Evolutionary conservation across 2,329 filamentous ascomycete genomes (phyloP), one percentile per base, ranked within the genome.

Genomic region (Xylariaceae sp.): DNA sequence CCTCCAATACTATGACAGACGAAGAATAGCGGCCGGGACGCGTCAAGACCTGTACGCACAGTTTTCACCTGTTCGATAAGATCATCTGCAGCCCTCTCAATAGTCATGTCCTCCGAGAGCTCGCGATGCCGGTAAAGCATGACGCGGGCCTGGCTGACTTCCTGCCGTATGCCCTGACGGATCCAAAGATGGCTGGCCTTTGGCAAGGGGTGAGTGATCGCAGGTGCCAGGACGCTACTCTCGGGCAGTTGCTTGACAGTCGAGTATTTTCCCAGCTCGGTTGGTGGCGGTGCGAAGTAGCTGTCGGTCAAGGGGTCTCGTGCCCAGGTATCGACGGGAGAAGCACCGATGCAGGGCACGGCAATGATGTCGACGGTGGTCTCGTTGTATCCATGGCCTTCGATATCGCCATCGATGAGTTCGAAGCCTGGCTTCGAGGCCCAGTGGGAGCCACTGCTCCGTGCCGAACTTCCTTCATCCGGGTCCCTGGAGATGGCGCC

Each of bases 1-100:
- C 83, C 83, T 1, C 83, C 83, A 4, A 85, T 73, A 46, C 81
- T 83, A 54, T 86, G 83, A 8, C 76, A 81, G 9, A 85, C 73
- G 62, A 85, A 83, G 56, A 85, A 74, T 2, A 85, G 61, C 0
- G 82, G 83, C 4, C 82, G 74, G 1, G 70, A 68, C 42, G 67
- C 67, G 26, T 66, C 64, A 47, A 68, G 42, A 0, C 61, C 63
- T 4, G 56, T 57, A 27, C 76, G 66, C 50, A 74, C 63, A 37
- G 60, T 66, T 30, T 60, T 59, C 8, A 81, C 57, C 30, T 79
- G 72, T 3, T 74, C 66, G 9, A 82, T 62, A 44, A 82, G 63
- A 43, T 76, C 74, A 26, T 75, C 71, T 1, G 79, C 77, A 29
- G 81, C 67, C 0, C 61, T 57, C 2, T 73, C 71, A 43, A 82